Evolutionary conservation across 306 rosid species (phyloP).

Genomic region (Glycine latifolia): DNA sequence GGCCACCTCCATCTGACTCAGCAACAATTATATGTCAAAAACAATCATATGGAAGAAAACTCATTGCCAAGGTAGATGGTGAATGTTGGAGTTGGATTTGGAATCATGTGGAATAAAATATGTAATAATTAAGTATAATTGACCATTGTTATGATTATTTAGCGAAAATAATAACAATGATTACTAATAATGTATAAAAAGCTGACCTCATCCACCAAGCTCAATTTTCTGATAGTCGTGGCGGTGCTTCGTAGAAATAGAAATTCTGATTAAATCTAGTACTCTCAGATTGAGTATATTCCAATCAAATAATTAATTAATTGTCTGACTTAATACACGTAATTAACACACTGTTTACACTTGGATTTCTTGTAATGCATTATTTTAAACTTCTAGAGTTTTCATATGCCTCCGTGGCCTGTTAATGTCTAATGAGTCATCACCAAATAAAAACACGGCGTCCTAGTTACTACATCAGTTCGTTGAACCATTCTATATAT

Average conservation of each 20-base stretch:
- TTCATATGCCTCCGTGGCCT: background rate
- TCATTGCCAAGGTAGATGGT: background rate
- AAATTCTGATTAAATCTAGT: background rate
- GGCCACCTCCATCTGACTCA: slow-evolving; percentile 8
- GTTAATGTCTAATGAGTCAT: background rate
- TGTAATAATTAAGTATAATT: background rate
- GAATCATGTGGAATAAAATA: slow-evolving; percentile 1
- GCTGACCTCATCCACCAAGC: background rate
- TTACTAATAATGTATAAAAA: background rate
- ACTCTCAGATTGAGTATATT: background rate
- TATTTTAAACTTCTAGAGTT: background rate
- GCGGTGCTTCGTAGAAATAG: background rate
- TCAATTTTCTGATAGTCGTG: background rate
- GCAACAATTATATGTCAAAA: slow-evolving; percentile 1
- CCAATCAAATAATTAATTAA: background rate
- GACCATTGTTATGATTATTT: slow-evolving; percentile 10
- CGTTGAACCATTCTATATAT: background rate
- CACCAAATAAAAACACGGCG: slow-evolving; percentile 1
- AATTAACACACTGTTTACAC: background rate
- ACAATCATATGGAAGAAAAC: slow-evolving; percentile 9
- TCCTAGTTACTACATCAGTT: background rate
- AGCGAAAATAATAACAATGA: background rate
- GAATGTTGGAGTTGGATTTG: slow-evolving; percentile 13
- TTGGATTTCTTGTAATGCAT: background rate
- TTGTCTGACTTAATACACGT: background rate